phyloP scores from a whole-genome alignment of 2,329 filamentous ascomycete genomes.

The Ophiostoma triangulosporum region DNA sequence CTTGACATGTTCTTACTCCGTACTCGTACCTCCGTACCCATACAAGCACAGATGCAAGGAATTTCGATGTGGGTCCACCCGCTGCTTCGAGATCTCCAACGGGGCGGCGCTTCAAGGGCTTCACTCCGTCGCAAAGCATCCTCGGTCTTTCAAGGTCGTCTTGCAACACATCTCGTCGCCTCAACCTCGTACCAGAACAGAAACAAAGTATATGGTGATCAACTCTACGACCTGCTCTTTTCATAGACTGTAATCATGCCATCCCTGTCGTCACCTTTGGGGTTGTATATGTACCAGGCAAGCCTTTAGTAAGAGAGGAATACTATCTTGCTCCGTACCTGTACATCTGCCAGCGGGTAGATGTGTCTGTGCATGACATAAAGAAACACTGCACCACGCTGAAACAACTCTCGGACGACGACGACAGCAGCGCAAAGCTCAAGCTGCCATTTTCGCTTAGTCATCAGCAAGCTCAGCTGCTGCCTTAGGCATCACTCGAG shows the following conservation, averaged over 20 bases:
- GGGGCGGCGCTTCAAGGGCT: background rate
- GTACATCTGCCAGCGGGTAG: no score
- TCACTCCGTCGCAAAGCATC: background rate
- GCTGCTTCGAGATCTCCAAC: background rate
- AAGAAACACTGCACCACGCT: no score
- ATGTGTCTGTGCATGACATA: no score
- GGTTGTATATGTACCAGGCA: background rate
- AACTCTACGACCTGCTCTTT: background rate
- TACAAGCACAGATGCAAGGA: background rate
- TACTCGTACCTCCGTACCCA: background rate
- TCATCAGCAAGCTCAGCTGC: no score
- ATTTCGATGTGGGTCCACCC: slow-evolving; percentile 1
- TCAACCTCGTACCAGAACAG: no score
- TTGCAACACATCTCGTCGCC: background rate
- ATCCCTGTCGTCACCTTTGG: background rate
- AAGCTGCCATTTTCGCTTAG: no score
- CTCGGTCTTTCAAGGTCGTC: background rate
- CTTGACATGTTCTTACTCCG: background rate
- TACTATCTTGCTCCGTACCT: no score
- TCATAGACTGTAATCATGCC: background rate
- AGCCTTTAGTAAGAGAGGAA: no score
- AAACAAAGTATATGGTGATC: no score
- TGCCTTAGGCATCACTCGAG: no score
- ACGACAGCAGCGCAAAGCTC: no score
- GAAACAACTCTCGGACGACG: no score